phyloP scores from a whole-genome alignment of 768 basidiomycete genomes.

The Boletus tomentosulus region DNA sequence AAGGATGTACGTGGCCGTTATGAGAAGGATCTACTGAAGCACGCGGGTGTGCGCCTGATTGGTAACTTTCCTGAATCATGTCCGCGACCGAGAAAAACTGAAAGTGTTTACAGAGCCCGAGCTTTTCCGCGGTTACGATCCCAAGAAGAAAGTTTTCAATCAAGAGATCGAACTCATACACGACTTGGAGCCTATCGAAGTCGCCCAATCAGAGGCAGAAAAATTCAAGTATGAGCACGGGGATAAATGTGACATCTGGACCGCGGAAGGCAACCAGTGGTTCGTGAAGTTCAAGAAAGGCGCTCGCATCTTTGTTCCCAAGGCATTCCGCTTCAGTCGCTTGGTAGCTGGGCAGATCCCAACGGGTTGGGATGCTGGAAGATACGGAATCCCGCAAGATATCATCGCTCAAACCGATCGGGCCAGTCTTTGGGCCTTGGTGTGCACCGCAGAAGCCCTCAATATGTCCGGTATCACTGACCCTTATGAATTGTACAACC shows the following conservation, averaged over 20 bases:
- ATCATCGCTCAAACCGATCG: slow-evolving; percentile 94
- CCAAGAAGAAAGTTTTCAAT: slow-evolving; percentile 94
- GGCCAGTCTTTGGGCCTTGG: slow-evolving; percentile 90
- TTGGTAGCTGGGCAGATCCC: slow-evolving; percentile 95
- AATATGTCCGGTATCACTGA: slow-evolving; percentile 97
- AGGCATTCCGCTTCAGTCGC: slow-evolving; percentile 92
- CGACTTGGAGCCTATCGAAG: slow-evolving; percentile 94
- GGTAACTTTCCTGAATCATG: slow-evolving; percentile 46
- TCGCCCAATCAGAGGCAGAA: slow-evolving; percentile 83
- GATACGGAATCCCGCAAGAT: slow-evolving; percentile 95
- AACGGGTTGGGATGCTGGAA: slow-evolving; percentile 94
- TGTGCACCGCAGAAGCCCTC: slow-evolving; percentile 91
- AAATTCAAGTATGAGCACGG: slow-evolving; percentile 97
- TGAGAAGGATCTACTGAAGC: slow-evolving; percentile 88
- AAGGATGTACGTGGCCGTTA: slow-evolving; percentile 94
- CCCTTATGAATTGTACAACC: slow-evolving; percentile 95
- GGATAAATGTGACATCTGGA: slow-evolving; percentile 95
- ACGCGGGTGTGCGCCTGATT: slow-evolving; percentile 91
- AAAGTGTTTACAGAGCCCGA: slow-evolving; percentile 71
- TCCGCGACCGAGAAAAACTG: slow-evolving; percentile 10
- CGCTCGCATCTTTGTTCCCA: slow-evolving; percentile 87
- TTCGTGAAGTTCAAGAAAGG: slow-evolving; percentile 99
- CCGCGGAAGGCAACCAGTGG: slow-evolving; percentile 89
- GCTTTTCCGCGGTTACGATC: slow-evolving; percentile 96
- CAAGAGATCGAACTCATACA: slow-evolving; percentile 96